Evolutionary conservation across 2,329 filamentous ascomycete genomes (phyloP), one percentile per base, ranked within the genome.

Genomic region (Beauveria scarabaeidicola): DNA sequence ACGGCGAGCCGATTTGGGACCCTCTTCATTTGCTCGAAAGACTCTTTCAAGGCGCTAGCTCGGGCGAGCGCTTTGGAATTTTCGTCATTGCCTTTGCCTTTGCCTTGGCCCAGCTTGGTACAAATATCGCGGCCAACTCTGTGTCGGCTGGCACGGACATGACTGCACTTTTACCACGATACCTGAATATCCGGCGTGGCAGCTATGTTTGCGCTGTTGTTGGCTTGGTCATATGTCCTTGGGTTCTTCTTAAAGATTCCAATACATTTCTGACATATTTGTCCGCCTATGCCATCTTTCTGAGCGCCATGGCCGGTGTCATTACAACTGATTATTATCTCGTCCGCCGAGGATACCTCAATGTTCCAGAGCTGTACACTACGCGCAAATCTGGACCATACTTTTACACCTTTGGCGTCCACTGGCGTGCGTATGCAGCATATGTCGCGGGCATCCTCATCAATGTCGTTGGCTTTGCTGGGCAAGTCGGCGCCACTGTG

Each of bases 181-280:
- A 83, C 71, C 77, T 96, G 69, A 92, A 87, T 67, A 96, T 96
- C 67, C 86, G 91, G 56, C 87, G 92, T 11, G 91, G 91, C 57
- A 89, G 90, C 15, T 96, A 95, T 70, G 81, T 96, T 63, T 95
- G 90, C 68, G 91, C 91, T 0, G 72, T 80, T 1, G 78, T 96
- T 58, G 91, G 90, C 57, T 78, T 96, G 15, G 87, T 84, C 63
- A 95, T 96, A 83, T 94, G 90, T 70, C 92, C 92, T 0, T 93
- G 87, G 83, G 88, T 89, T 61, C 81, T 96, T 0, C 82, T 96
- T 8, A 85, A 81, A 1, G 78, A 78, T 48, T 83, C 84, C 48
- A 96, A 93, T 77, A 86, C 87, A 73, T 96, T 96, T 76, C 93
- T 90, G 1, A 95, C 90, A 3, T 96, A 96, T 69, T 84, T 97